Percentiles rank a stretch among this genome's conserved stretches.
Conservation (phyloP, 768 basidiomycete genomes). For the Auriscalpium vulgare region DNA sequence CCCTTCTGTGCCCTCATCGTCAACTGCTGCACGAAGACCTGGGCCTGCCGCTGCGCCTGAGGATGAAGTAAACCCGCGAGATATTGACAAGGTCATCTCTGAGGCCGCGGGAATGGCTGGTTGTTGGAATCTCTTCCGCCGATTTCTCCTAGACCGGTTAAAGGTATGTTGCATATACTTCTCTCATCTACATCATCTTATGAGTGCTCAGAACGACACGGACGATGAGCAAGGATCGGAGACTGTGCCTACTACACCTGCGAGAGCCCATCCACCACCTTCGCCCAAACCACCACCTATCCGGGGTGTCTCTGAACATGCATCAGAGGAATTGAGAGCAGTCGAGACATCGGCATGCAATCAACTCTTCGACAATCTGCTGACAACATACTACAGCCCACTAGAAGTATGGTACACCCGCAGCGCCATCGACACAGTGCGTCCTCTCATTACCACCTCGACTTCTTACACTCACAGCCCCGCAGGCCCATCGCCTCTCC, state of each 20-base stretch:
- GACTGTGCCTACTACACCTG: too few relatives aligned
- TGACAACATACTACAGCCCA: conserved; percentile 74
- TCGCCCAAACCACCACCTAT: background rate
- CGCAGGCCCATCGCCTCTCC: conserved; percentile 83
- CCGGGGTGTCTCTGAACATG: background rate
- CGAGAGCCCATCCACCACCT: too few relatives aligned
- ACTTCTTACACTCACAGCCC: background rate
- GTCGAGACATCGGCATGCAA: conserved; percentile 49
- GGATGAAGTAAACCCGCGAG: conserved; percentile 68
- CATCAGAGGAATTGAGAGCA: conserved; percentile 14
- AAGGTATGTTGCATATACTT: conserved; percentile 37
- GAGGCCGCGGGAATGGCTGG: conserved; percentile 88
- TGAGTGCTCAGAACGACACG: background rate
- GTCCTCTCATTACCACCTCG: background rate
- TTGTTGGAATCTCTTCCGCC: conserved; percentile 85
- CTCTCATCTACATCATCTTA: background rate
- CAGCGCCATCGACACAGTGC: conserved; percentile 80
- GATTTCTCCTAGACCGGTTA: conserved; percentile 74
- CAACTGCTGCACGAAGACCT: conserved; percentile 7
- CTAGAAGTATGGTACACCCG: conserved; percentile 90
- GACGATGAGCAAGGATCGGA: too few relatives aligned
- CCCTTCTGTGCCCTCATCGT: conserved; percentile 6
- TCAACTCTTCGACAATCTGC: conserved; percentile 54
- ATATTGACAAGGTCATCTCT: conserved; percentile 84
- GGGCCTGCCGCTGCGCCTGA: conserved; percentile 32